Conservation (phyloP, 768 basidiomycete genomes). For the Jaapia argillacea region DNA sequence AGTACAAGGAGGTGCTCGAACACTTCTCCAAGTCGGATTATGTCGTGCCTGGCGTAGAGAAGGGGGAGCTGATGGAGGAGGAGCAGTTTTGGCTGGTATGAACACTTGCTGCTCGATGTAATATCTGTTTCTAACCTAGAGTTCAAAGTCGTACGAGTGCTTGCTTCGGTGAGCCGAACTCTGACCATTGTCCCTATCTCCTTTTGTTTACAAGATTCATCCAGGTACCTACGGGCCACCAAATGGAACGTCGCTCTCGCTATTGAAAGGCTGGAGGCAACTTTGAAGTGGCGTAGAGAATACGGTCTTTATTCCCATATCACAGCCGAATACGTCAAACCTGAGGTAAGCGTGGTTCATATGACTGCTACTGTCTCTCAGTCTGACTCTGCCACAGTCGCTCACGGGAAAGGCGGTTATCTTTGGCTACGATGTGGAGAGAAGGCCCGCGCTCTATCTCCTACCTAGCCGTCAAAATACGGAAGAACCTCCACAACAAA, state of each 20-base stretch:
- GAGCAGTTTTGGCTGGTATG: slow-evolving; percentile 74
- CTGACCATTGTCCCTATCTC: not conserved
- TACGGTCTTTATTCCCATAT: slow-evolving; percentile 61
- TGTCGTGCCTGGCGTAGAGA: slow-evolving; percentile 33
- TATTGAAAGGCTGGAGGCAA: slow-evolving; percentile 59
- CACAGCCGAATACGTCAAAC: slow-evolving; percentile 54
- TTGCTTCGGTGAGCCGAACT: slow-evolving; percentile 39
- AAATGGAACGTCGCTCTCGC: slow-evolving; percentile 56
- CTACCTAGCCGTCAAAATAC: slow-evolving; percentile 70
- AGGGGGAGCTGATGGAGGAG: slow-evolving; percentile 40
- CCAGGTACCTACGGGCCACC: slow-evolving; percentile 64
- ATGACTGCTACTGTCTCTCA: not conserved
- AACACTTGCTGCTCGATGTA: too few species aligned
- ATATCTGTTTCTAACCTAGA: too few species aligned
- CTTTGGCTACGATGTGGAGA: slow-evolving; percentile 62
- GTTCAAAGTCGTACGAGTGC: slow-evolving; percentile 50
- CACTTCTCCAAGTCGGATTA: slow-evolving; percentile 50
- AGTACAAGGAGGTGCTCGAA: slow-evolving; percentile 44
- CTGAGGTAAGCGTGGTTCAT: slow-evolving; percentile 41
- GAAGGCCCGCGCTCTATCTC: slow-evolving; percentile 65
- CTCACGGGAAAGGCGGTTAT: slow-evolving; percentile 76
- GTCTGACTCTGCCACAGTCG: slow-evolving; percentile 30
- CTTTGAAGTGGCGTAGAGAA: slow-evolving; percentile 73
- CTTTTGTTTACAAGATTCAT: not conserved
- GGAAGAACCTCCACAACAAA: slow-evolving; percentile 51